phyloP scores from a whole-genome alignment of 108 stramenopile genomes.

The Skeletonema tropicum region DNA sequence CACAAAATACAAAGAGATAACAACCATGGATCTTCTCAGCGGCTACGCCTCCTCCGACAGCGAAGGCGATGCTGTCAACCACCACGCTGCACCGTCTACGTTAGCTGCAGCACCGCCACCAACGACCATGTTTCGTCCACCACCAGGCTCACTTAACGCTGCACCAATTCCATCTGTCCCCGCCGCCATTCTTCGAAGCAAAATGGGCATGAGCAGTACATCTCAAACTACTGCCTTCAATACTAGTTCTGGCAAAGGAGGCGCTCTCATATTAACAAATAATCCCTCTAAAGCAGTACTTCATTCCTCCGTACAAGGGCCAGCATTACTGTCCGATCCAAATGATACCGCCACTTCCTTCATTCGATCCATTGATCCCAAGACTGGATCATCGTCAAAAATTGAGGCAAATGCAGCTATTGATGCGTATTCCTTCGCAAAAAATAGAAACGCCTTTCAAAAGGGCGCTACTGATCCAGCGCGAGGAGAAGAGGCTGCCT shows the following conservation, averaged over 20 bases:
- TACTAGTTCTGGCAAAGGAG: background rate
- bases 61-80: conserved; percentile 13
- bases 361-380: conserved; percentile 30
- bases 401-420: conserved; percentile 56
- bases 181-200: conserved; percentile 32
- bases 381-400: conserved; percentile 34
- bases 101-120: background rate
- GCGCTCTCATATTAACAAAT: conserved; percentile 7
- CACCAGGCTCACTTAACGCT: conserved; percentile 32
- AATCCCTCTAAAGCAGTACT: conserved; percentile 3
- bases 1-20: too few species aligned
- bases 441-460: conserved; percentile 73
- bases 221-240: background rate
- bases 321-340: conserved; percentile 63
- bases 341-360: conserved; percentile 47
- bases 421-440: conserved; percentile 61
- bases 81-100: background rate
- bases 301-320: conserved; percentile 52
- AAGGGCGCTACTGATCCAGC: conserved; percentile 41
- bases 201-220: background rate
- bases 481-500: conserved; percentile 23
- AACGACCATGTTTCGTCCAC: conserved; percentile 21
- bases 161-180: conserved; percentile 47
- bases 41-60: conserved; percentile 44
- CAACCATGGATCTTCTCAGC: conserved; percentile 45